Evolutionary conservation across 2,329 filamentous ascomycete genomes (phyloP).

Genomic region (Pseudogymnoascus sp.): DNA sequence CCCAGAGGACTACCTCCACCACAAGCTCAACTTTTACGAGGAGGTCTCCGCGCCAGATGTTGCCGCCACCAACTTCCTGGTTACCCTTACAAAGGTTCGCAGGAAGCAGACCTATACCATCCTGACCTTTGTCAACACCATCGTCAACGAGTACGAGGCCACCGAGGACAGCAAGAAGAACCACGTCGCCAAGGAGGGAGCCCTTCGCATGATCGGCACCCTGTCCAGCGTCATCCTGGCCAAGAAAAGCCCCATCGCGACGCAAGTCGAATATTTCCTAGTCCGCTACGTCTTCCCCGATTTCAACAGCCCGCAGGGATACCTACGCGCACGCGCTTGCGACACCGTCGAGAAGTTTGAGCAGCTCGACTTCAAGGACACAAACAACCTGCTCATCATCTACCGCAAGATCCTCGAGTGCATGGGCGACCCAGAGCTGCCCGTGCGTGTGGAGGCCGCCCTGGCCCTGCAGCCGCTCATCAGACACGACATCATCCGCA

Average conservation of each 20-base stretch:
- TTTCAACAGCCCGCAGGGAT: conserved; percentile 86
- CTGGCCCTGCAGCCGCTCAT: conserved; percentile 92
- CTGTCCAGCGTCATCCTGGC: conserved; percentile 87
- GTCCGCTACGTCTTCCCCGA: conserved; percentile 98
- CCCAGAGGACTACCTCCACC: conserved; percentile 91
- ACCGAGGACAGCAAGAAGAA: conserved; percentile 84
- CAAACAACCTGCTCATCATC: conserved; percentile 89
- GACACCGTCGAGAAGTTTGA: conserved; percentile 98
- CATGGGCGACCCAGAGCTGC: conserved; percentile 89
- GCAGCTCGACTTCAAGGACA: conserved; percentile 91
- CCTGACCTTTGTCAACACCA: conserved; percentile 85
- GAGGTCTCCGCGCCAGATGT: conserved; percentile 93
- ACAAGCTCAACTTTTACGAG: conserved; percentile 96
- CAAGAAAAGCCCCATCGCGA: conserved; percentile 96
- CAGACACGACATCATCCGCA: conserved; percentile 85
- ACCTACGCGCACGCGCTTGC: conserved; percentile 86
- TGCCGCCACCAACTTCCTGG: conserved; percentile 90
- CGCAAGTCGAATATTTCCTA: conserved; percentile 97
- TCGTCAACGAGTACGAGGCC: conserved; percentile 86
- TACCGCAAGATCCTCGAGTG: conserved; percentile 95
- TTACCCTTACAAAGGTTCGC: conserved; percentile 85
- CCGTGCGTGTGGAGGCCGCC: conserved; percentile 87
- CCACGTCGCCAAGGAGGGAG: conserved; percentile 91
- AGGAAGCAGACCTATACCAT: conserved; percentile 95
- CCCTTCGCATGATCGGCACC: conserved; percentile 92